Conservation (phyloP, 2,329 filamentous ascomycete genomes). For the Neonectria neomacrospora region DNA sequence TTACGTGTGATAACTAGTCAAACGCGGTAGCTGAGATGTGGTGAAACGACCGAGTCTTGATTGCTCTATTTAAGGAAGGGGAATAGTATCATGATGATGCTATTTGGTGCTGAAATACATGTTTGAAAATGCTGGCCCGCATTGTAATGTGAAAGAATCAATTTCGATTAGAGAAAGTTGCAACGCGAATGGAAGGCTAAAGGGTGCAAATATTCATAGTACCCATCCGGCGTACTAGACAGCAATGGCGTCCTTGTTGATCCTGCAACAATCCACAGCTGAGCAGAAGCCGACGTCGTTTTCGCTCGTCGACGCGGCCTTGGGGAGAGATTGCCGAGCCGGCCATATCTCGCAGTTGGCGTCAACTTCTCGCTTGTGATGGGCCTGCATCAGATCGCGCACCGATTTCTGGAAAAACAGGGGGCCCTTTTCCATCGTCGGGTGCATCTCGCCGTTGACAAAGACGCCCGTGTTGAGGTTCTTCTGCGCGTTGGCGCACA, state of each 20-base stretch:
- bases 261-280: slow-evolving; percentile 48
- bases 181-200: background rate
- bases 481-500: slow-evolving; percentile 68
- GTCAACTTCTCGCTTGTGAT: slow-evolving; percentile 58
- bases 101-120: background rate
- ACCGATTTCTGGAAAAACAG: slow-evolving; percentile 66
- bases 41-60: background rate
- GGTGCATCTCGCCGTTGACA: slow-evolving; percentile 71
- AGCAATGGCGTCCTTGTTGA: slow-evolving; percentile 34
- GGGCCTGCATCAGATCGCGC: slow-evolving; percentile 59
- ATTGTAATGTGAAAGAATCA: background rate
- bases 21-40: background rate
- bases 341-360: slow-evolving; percentile 63
- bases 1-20: background rate
- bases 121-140: background rate
- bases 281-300: slow-evolving; percentile 50
- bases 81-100: background rate
- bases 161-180: background rate
- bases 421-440: slow-evolving; percentile 67
- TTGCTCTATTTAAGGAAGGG: background rate
- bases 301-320: slow-evolving; percentile 39
- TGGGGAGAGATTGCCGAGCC: slow-evolving; percentile 53
- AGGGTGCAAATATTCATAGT: background rate
- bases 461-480: slow-evolving; percentile 72
- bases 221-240: slow-evolving; percentile 22